phyloP scores from a whole-genome alignment of 768 basidiomycete genomes.

The Tylopilus sp. region DNA sequence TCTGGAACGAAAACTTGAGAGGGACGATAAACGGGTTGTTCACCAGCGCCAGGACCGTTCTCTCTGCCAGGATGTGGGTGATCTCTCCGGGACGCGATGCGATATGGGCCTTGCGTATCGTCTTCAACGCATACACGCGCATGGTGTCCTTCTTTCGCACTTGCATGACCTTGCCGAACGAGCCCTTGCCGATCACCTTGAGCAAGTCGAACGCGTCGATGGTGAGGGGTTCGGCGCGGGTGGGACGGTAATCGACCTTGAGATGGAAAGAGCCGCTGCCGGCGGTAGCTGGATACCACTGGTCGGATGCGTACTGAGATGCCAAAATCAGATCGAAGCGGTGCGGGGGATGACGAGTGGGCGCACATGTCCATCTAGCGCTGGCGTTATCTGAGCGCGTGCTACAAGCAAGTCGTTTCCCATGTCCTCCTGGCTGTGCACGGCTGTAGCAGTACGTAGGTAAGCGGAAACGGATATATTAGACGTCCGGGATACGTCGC shows the following conservation, averaged over 20 bases:
- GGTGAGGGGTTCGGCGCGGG: constrained; percentile 78
- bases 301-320: constrained; percentile 75
- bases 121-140: constrained; percentile 97
- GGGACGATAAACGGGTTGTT: constrained; percentile 99
- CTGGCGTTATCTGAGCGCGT: constrained; percentile 85
- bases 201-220: constrained; percentile 96
- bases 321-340: constrained; percentile 4
- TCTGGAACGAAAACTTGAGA: constrained; percentile 98
- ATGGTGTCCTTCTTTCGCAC: constrained; percentile 98
- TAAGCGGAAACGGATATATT: constrained; percentile 92
- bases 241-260: constrained; percentile 91
- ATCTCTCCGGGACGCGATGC: constrained; percentile 96
- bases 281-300: constrained; percentile 83
- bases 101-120: constrained; percentile 97
- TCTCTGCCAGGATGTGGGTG: constrained; percentile 95
- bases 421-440: constrained; percentile 86
- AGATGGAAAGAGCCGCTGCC: constrained; percentile 93
- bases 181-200: constrained; percentile 97
- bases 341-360: background rate
- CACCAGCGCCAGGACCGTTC: constrained; percentile 94
- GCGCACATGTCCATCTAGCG: constrained; percentile 72
- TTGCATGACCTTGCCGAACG: constrained; percentile 99
- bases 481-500: constrained; percentile 93
- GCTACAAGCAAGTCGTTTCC: constrained; percentile 94
- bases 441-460: constrained; percentile 73